phyloP scores from a whole-genome alignment of 768 basidiomycete genomes.

The Crucibulum laeve region DNA sequence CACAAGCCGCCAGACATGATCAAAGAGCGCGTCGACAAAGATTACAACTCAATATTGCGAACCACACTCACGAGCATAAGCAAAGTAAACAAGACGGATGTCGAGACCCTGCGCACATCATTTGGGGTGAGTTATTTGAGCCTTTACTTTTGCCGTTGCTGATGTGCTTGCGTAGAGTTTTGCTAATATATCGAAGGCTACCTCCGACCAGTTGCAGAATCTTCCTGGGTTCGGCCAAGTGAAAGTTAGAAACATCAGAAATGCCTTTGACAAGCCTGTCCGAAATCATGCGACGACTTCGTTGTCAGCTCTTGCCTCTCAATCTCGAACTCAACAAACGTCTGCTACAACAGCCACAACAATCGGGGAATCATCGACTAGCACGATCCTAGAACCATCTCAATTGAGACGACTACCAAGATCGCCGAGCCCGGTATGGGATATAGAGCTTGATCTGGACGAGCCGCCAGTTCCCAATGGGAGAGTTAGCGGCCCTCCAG shows the following conservation, averaged over 20 bases:
- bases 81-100: slow-evolving; percentile 97
- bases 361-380: no score
- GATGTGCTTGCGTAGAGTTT: slow-evolving; percentile 59
- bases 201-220: slow-evolving; percentile 68
- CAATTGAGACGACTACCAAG: slow-evolving; percentile 17
- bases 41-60: slow-evolving; percentile 78
- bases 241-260: slow-evolving; percentile 87
- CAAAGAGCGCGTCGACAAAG: slow-evolving; percentile 91
- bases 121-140: slow-evolving; percentile 67
- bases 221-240: slow-evolving; percentile 93
- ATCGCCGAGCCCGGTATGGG: slow-evolving; percentile 63
- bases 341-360: no score
- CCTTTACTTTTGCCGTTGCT: not conserved
- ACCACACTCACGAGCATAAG: slow-evolving; percentile 82
- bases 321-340: slow-evolving; percentile 3
- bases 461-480: slow-evolving; percentile 8
- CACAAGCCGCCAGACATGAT: slow-evolving; percentile 91
- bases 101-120: slow-evolving; percentile 86
- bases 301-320: slow-evolving; percentile 11
- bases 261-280: slow-evolving; percentile 89
- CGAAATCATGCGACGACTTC: slow-evolving; percentile 57
- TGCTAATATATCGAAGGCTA: slow-evolving; percentile 70
- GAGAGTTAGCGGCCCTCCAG: slow-evolving; percentile 8
- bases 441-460: slow-evolving; percentile 61
- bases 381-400: no score